Base-by-base conservation (phyloP, 2,329 filamentous ascomycete species). In the Xylaria multiplex region DNA sequence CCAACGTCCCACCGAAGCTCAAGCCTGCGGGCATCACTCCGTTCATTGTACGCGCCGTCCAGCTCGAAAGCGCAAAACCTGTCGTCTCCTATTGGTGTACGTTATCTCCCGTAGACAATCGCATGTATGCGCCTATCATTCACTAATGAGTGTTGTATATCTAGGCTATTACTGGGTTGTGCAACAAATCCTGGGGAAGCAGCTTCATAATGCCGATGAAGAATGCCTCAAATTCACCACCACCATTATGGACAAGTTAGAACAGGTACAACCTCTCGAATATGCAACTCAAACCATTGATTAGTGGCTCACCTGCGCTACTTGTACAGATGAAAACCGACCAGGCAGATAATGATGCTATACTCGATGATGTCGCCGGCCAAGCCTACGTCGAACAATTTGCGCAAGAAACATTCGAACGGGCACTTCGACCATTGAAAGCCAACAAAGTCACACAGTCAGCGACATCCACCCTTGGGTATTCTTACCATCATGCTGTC, bases 311-410 rank as follows among this genome's bases (percentile, higher is more conserved):
- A 70, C 19, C 8, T 24, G 3, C n/a, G 6, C 24, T 37, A 2
- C 40, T 19, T 45, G 16, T 50, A 30, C 71, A 91, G 85, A 90
- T 88, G 69, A 96, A 96, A 82, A 82, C 82, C 11, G 87, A 91
- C 64, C 89, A 95, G 74, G 84, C 89, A 9, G 85, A 87, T 54
- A 92, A 98, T 74, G 93, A 96, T 76, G 91, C 93, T 16, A 90
- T 98, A 60, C 84, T 88, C 6, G 95, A 98, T 79, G 94, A 97
- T 73, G 82, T 90, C 1, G 93, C 91, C 3, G 95, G 93, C 1
- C 93, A 94, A 79, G 93, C 93, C 60, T 97, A 97, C 74, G 90
- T 98, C 54, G 94, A 98, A 79, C 91, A 97, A 77, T 99, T 99
- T 78, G 95, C 91, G 0, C 84, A 95, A 70, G 92, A 97, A 74